Base-by-base conservation (phyloP, 2,329 filamentous ascomycete species). In the Aphanocladium album region DNA sequence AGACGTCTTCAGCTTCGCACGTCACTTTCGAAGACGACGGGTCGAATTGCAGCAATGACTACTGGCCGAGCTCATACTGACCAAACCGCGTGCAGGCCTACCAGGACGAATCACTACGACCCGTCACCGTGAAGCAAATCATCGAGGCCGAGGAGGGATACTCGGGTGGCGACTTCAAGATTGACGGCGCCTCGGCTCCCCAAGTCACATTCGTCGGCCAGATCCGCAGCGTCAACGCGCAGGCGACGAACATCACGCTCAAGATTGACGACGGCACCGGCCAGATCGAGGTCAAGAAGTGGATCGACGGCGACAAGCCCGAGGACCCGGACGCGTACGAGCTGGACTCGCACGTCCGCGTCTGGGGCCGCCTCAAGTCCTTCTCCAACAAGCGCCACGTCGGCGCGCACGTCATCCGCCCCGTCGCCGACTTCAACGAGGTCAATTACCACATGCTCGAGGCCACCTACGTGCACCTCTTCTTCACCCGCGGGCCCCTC, bases 181-280 rank as follows among this genome's bases (percentile, higher is more conserved):
- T 98, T 69, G 95, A 98, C 76, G 88, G 86, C 65, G 76, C 81
- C 51, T 83, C 89, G 65, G 80, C 93, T 63, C 88, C 87, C 46
- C 83, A 93, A 78, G 72, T 79, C 67, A 93, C 90, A 33, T 88
- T 98, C 67, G 86, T 99, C 63, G 95, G 91, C 57, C 93, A 97
- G 80, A 88, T 99, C 68, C 91, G 92, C 72, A 87, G 87, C 76
- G 87, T 97, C 75, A 89, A 86, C 71, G 83, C 84, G n/a, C 91
- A 96, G 77, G 84, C 89, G 45, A 97, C 93, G 66, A 96, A 96
- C 77, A 87, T 92, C 67, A 96, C 91, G 50, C 96, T 96, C 82
- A 90, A 88, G 70, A 80, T 99, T 68, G 95, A 99, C 76, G 95
- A 99, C 75, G 95, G 95, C 72, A 99, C 96, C 1, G 93, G 91